These are phyloP conservation scores for Phytophthora cryptogea DNA, from an alignment of 352 stramenopile species.

Conservation along the genomic window DNA sequence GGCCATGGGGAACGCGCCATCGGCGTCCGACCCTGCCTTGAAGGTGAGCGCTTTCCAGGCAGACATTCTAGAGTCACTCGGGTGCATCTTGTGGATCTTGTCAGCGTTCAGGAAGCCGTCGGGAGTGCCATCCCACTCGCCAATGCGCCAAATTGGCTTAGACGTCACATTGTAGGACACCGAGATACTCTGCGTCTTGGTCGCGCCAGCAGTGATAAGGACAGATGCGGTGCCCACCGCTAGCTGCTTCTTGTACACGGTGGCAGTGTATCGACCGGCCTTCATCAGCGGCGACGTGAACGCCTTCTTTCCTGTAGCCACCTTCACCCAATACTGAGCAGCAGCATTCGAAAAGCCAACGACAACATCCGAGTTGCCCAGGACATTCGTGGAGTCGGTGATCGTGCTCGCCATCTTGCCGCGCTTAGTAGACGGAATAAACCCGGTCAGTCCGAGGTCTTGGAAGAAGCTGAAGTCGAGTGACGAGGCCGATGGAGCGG, in stretches of 20 bases:
- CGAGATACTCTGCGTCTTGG: constrained; percentile 26
- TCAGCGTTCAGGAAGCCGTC: constrained; percentile 52
- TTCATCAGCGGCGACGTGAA: constrained; percentile 57
- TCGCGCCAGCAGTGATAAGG: constrained; percentile 21
- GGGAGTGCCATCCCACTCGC: constrained; percentile 40
- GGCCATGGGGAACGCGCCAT: constrained; percentile 43
- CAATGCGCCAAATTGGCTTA: constrained; percentile 47
- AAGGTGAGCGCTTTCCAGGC: constrained; percentile 36
- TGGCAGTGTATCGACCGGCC: constrained; percentile 45
- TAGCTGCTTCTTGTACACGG: constrained; percentile 57
- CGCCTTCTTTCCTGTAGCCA: constrained; percentile 22
- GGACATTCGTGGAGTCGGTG: constrained; percentile 28
- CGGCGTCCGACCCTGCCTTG: constrained; percentile 17
- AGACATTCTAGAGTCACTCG: constrained; percentile 49
- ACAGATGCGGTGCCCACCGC: constrained; percentile 34
- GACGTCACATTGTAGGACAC: constrained; percentile 33
- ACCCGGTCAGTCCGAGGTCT: constrained; percentile 35
- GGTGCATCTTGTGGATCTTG: constrained; percentile 63
- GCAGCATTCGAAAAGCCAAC: constrained; percentile 42
- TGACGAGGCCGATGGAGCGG: constrained; percentile 21
- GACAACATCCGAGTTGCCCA: constrained; percentile 33
- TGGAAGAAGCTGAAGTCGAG: constrained; percentile 57
- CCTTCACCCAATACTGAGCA: constrained; percentile 52
- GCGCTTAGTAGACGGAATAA: constrained; percentile 38
- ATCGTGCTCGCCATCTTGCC: constrained; percentile 43